These are phyloP conservation scores for Penicillium sp. DNA, from an alignment of 2,329 filamentous ascomycete species.

Conservation along the genomic window DNA sequence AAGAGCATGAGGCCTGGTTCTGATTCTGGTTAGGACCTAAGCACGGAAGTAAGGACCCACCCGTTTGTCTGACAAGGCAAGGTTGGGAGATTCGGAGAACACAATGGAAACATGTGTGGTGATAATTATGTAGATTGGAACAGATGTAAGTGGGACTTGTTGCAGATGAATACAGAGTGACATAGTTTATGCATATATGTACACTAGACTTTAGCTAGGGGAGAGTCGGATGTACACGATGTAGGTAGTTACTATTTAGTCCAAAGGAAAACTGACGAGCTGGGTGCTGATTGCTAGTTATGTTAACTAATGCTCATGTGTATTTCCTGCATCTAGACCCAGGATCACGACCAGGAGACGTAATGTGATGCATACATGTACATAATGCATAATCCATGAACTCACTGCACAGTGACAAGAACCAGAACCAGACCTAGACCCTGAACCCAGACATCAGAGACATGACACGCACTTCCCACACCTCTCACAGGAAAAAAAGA, in stretches of 20 bases:
- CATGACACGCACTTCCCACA: not conserved
- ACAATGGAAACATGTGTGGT: not conserved
- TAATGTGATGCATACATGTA: not conserved
- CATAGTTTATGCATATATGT: not conserved
- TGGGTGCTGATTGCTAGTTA: not conserved
- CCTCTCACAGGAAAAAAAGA: not conserved
- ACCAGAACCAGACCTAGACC: not conserved
- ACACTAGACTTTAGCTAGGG: not conserved
- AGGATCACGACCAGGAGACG: not conserved
- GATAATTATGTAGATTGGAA: not conserved
- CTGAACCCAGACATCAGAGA: not conserved
- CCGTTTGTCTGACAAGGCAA: slow-evolving; percentile 7
- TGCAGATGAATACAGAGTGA: not conserved
- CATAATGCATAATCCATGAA: not conserved
- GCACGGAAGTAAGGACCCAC: slow-evolving; percentile 11
- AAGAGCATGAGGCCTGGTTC: not conserved
- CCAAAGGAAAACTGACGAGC: no score
- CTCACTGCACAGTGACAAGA: not conserved
- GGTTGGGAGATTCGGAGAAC: not conserved
- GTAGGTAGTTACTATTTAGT: not conserved
- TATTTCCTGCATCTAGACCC: not conserved
- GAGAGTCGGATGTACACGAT: not conserved
- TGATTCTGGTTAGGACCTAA: not conserved
- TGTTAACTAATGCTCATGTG: not conserved
- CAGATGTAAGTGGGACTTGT: not conserved